Evolutionary conservation across 148 eudicot genomes (phyloP).

Genomic region (Cornus controversa): DNA sequence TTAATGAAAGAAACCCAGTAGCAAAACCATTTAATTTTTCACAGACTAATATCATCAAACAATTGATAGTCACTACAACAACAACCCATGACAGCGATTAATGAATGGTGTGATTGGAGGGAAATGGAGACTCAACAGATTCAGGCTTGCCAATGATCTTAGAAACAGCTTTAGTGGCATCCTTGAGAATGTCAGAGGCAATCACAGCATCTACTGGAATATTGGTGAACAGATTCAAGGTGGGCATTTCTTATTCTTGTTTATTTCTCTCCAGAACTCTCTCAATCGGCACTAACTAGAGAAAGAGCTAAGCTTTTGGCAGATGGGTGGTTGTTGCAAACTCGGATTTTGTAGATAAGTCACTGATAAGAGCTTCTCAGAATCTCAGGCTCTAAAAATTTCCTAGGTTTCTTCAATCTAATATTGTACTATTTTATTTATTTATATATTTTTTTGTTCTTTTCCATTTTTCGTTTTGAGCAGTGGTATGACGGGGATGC

Average conservation of each 20-base stretch:
- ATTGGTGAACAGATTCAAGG: constrained; percentile 81
- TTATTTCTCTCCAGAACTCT: too few relatives aligned
- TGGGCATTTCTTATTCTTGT: constrained; percentile 58
- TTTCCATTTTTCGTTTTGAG: too few relatives aligned
- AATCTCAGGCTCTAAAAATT: too few relatives aligned
- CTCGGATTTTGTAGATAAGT: background rate
- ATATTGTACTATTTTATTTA: too few relatives aligned
- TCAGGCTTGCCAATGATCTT: constrained; percentile 93
- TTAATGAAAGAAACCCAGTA: background rate
- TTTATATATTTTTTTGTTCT: too few relatives aligned
- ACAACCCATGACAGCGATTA: background rate
- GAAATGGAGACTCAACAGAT: constrained; percentile 39
- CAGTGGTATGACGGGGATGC: too few relatives aligned
- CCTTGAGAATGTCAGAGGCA: constrained; percentile 89
- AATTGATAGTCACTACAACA: constrained; percentile 11
- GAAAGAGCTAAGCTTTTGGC: background rate
- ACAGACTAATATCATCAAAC: constrained; percentile 34
- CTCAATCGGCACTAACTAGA: background rate
- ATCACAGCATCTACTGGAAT: constrained; percentile 78
- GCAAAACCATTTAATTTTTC: background rate
- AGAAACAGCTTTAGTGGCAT: constrained; percentile 90
- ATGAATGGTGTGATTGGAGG: background rate
- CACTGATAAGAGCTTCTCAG: background rate
- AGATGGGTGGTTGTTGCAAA: constrained; percentile 4
- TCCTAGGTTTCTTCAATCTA: too few relatives aligned